Evolutionary conservation across 495 filamentous ascomycete genomes (phyloP).

Genomic region (Penicillium tannophilum): DNA sequence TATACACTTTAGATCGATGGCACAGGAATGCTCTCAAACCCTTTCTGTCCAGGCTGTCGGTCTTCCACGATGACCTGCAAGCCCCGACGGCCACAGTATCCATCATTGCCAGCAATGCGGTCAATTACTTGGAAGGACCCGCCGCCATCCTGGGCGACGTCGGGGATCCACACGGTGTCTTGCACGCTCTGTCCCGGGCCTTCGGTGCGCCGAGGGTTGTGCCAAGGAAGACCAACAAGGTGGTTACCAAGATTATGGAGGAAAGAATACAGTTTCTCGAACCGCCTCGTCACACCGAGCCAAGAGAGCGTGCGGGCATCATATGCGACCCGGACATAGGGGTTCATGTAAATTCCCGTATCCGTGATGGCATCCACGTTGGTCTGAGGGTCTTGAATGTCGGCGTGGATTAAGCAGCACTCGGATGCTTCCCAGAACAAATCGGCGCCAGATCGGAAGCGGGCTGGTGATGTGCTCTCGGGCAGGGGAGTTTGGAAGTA

Average conservation of each 20-base stretch:
- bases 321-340: constrained; percentile 71
- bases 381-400: constrained; percentile 53
- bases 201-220: constrained; percentile 60
- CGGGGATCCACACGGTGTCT: constrained; percentile 56
- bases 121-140: constrained; percentile 46
- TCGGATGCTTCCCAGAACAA: constrained; percentile 77
- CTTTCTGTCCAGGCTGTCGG: constrained; percentile 50
- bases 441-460: constrained; percentile 66
- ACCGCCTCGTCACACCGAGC: constrained; percentile 55
- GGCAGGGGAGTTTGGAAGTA: constrained; percentile 51
- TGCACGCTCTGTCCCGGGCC: constrained; percentile 53
- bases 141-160: constrained; percentile 29
- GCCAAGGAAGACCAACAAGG: constrained; percentile 54
- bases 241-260: constrained; percentile 57
- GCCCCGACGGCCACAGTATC: constrained; percentile 59
- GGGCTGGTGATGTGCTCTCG: constrained; percentile 45
- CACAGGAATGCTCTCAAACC: constrained; percentile 51
- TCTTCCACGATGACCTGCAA: constrained; percentile 59
- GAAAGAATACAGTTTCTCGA: constrained; percentile 60
- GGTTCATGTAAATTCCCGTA: constrained; percentile 69
- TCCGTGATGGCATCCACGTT: constrained; percentile 45
- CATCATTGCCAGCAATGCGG: constrained; percentile 50
- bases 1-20: constrained; percentile 19
- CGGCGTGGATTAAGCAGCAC: constrained; percentile 77
- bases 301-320: constrained; percentile 53